These are phyloP conservation scores for Calonectria henricotiae DNA, from an alignment of 2,329 filamentous ascomycete genomes.

Conservation along the genomic window DNA sequence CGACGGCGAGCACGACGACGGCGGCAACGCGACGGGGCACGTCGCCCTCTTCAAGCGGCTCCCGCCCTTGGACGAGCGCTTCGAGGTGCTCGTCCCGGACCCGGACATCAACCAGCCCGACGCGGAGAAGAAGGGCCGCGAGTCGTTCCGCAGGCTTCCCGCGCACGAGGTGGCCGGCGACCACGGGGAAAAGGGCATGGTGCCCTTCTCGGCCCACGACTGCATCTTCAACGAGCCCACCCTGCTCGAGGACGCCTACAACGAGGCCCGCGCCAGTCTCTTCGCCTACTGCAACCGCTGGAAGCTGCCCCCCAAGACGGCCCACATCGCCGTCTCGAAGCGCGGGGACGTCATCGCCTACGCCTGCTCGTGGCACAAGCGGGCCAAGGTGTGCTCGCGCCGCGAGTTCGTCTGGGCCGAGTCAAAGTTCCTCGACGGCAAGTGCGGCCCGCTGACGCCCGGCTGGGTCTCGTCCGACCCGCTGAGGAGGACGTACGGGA, in stretches of 20 bases:
- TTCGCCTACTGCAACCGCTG: slow-evolving; percentile 27
- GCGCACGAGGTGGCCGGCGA: neutral
- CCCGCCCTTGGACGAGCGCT: too few species aligned
- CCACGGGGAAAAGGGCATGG: neutral
- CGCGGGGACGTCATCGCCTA: slow-evolving; percentile 24
- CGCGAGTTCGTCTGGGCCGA: slow-evolving; percentile 15
- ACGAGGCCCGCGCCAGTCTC: slow-evolving; percentile 17
- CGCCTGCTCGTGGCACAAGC: neutral
- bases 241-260: slow-evolving; percentile 1
- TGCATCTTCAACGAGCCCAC: slow-evolving; percentile 27
- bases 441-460: slow-evolving; percentile 12
- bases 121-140: neutral
- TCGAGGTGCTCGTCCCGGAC: neutral
- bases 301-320: neutral
- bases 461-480: neutral
- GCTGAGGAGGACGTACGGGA: slow-evolving; percentile 8
- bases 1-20: neutral
- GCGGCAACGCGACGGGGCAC: neutral
- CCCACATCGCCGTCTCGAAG: slow-evolving; percentile 29
- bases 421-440: neutral
- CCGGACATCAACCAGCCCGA: neutral
- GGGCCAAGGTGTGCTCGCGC: neutral
- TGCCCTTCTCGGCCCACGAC: neutral
- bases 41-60: neutral
- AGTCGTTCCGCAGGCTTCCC: neutral